phyloP scores from a whole-genome alignment of 306 rosid species.

The Boehmeria nivea region DNA sequence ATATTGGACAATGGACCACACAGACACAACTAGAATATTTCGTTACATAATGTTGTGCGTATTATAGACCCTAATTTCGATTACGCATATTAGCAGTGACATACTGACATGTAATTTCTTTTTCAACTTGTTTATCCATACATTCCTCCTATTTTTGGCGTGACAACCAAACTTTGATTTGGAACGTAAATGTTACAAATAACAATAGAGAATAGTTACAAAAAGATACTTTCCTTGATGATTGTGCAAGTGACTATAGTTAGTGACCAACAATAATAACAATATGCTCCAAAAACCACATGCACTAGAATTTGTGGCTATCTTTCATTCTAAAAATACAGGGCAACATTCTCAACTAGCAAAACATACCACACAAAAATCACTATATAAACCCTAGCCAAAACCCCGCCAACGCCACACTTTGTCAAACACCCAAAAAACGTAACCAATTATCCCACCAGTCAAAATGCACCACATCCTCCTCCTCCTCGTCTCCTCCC shows the following conservation, averaged over 20 bases:
- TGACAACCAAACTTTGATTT: not conserved
- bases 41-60: no score
- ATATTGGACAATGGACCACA: slow-evolving; percentile 63
- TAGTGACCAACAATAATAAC: not conserved
- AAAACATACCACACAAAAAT: not conserved
- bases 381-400: not conserved
- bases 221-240: not conserved
- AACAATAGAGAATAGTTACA: not conserved
- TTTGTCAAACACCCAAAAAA: not conserved
- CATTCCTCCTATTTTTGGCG: no score
- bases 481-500: slow-evolving; percentile 28
- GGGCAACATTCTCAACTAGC: no score
- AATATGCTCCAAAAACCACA: not conserved
- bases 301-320: not conserved
- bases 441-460: not conserved
- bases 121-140: no score
- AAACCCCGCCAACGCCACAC: not conserved
- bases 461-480: slow-evolving; percentile 30
- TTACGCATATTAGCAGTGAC: no score
- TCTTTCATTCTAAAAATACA: not conserved
- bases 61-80: no score
- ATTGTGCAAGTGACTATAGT: not conserved
- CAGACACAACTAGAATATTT: no score
- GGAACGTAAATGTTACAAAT: not conserved
- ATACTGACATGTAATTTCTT: no score